phyloP scores from a whole-genome alignment of 2,329 filamentous ascomycete species.

The Diatrype stigma region DNA sequence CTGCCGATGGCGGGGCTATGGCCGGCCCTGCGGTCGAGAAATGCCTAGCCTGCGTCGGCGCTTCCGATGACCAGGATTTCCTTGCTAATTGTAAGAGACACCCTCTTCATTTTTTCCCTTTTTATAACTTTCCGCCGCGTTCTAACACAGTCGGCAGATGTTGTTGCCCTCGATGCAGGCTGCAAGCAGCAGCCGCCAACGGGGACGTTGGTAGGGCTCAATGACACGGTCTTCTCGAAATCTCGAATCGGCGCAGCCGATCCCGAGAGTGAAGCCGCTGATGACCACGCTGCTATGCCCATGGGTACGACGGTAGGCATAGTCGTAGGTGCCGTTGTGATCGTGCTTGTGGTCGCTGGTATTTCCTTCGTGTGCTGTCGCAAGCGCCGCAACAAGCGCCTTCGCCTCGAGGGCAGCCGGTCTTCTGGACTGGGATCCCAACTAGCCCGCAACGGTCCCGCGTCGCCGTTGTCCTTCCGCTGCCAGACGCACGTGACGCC shows the following conservation, averaged over 20 bases:
- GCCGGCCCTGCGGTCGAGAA: conserved; percentile 29
- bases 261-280: conserved; percentile 17
- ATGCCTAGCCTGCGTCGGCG: conserved; percentile 44
- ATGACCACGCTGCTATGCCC: conserved; percentile 23
- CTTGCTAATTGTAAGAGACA: conserved; percentile 47
- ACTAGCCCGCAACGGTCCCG: conserved; percentile 29
- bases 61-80: conserved; percentile 37
- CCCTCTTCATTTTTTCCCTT: background rate
- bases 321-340: conserved; percentile 33
- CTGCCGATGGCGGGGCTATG: conserved; percentile 34
- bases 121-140: background rate
- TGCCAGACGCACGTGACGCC: conserved; percentile 44
- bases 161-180: conserved; percentile 48
- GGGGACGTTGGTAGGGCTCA: conserved; percentile 35
- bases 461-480: conserved; percentile 47
- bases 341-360: conserved; percentile 34
- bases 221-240: conserved; percentile 41
- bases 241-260: conserved; percentile 31
- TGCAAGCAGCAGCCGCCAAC: conserved; percentile 43
- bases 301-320: conserved; percentile 42
- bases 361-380: conserved; percentile 42
- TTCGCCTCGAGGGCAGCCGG: conserved; percentile 21
- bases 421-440: conserved; percentile 15
- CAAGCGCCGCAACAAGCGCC: conserved; percentile 36
- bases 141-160: conserved; percentile 31